A percentile compares a stretch with the other conserved stretches of the same genome.
phyloP scores from a whole-genome alignment of 306 rosid genomes.

The Vigna angularis region DNA sequence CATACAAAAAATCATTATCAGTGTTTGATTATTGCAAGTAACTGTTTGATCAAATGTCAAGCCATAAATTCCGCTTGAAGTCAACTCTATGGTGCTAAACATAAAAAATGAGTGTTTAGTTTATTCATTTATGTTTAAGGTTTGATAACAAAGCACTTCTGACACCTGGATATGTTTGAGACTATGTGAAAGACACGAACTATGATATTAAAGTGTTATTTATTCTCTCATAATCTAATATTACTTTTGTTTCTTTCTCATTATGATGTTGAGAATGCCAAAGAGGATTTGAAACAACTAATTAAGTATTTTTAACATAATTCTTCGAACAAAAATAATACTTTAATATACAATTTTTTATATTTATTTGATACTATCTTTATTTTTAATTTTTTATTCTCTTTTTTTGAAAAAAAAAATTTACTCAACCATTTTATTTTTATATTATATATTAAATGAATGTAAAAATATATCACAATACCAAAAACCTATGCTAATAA shows the following conservation, averaged over 20 bases:
- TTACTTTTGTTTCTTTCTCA: background rate
- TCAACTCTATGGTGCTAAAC: background rate
- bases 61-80: background rate
- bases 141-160: background rate
- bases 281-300: background rate
- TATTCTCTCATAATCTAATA: background rate
- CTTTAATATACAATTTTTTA: too few relatives aligned
- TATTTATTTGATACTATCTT: too few relatives aligned
- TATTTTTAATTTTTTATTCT: too few relatives aligned
- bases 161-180: background rate
- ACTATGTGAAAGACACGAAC: too few relatives aligned
- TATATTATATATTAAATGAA: too few relatives aligned
- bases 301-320: background rate
- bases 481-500: background rate
- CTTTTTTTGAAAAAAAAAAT: too few relatives aligned
- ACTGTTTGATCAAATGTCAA: background rate
- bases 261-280: background rate
- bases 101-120: background rate
- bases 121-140: slow-evolving; percentile 3
- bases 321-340: too few relatives aligned
- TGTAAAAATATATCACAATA: too few relatives aligned
- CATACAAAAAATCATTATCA: background rate
- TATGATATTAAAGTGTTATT: background rate
- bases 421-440: too few relatives aligned
- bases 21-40: background rate